Conservation (phyloP, 2,329 filamentous ascomycete genomes). For the Coniochaeta pulveracea region DNA sequence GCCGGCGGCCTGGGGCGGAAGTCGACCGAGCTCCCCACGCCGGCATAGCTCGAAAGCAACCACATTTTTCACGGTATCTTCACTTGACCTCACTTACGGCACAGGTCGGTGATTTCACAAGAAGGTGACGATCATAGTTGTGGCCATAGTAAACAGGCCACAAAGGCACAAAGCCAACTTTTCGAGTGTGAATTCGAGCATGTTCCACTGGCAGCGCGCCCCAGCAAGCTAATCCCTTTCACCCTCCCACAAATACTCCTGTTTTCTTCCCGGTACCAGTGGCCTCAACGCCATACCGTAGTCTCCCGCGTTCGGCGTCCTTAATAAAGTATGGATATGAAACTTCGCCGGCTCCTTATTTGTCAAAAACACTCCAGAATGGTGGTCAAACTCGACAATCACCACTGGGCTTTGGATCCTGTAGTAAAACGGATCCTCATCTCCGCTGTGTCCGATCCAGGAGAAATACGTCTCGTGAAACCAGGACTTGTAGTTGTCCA, state of each 20-base stretch:
- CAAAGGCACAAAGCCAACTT: no score
- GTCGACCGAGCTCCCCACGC: no score
- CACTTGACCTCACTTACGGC: no score
- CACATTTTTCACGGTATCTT: no score
- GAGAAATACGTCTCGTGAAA: constrained; percentile 66
- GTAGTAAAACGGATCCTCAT: constrained; percentile 66
- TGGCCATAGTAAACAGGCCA: no score
- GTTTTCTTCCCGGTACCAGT: constrained; percentile 22
- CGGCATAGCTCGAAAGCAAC: no score
- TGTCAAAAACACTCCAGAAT: constrained; percentile 65
- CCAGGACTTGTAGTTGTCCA: constrained; percentile 41
- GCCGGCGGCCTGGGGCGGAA: no score
- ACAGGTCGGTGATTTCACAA: no score
- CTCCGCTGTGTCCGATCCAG: constrained; percentile 62
- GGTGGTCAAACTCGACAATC: constrained; percentile 68
- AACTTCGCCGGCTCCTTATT: constrained; percentile 67
- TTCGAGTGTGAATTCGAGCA: no score
- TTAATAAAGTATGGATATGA: constrained; percentile 64
- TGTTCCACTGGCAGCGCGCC: no score
- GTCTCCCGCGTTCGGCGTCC: constrained; percentile 65
- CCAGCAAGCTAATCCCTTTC: no score
- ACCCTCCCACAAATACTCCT: constrained; percentile 31
- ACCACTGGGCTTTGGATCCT: constrained; percentile 67
- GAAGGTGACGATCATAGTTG: no score
- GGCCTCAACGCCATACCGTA: constrained; percentile 49